Evolutionary conservation across 345 rosid species (phyloP), one percentile per base, ranked within the genome.

Genomic region (Nasturtium officinale): DNA sequence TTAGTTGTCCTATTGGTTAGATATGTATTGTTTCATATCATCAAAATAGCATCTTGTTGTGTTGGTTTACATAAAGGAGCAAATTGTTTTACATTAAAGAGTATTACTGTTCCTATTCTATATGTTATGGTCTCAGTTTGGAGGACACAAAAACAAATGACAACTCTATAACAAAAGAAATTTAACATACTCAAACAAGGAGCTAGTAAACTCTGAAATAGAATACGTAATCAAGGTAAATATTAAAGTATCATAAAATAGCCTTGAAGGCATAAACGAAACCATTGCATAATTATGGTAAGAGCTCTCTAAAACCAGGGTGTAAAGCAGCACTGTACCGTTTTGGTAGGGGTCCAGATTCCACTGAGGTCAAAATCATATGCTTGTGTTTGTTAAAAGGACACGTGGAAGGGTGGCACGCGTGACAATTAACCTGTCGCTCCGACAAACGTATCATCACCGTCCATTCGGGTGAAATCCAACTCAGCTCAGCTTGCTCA

Each of bases 391-490:
- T 21, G 21, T 2, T 38, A 25, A 58, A 20, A 7, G 15, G 65
- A 61, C 79, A 69, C 75, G 76, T 76, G 75, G 47, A 61, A 20
- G 48, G 18, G 56, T 9, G 55, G 35, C 58, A 9, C 58, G 69
- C 70, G 42, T 69, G 69, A 75, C 65, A 28, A 30, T 47, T 7
- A 65, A 62, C 61, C 3, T 10, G 54, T 40, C 28, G 37, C 56
- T 56, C 67, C 61, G 72, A 48, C 80, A 37, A 63, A 70, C 25
- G 21, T 21, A 77, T 64, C 76, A 11, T 12, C 76, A 37, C 76
- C 72, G 80, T 70, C 61, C 67, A 64, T 70, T 56, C 20, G 0
- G 23, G 12, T 60, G n/a, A 10, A 15, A 5, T 53, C 65, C 64
- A 76, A 46, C 53, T 61, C 59, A 76, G 7, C 11, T 11, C 21